A percentile compares a stretch with the other conserved stretches of the same genome.
These are phyloP conservation scores for Vitis hybrid DNA, from an alignment of 177 flowering plant genomes.

Conservation along the genomic window DNA sequence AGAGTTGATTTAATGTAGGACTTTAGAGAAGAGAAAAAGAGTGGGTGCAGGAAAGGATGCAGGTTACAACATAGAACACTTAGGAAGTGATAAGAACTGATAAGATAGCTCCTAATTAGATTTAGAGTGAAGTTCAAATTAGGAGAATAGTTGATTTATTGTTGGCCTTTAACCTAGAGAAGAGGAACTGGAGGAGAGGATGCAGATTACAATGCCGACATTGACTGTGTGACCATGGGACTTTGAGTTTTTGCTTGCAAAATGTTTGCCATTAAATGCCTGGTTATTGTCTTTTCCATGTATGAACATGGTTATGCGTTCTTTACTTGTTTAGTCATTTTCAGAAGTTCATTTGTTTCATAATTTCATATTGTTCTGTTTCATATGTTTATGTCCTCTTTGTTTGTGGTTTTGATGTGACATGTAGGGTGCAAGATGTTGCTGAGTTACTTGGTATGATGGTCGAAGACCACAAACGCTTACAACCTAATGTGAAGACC, in stretches of 20 bases:
- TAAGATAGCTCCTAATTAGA: no score
- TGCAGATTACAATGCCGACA: no score
- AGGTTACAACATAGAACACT: no score
- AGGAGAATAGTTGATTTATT: not conserved
- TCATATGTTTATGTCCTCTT: not conserved
- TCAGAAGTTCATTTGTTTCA: not conserved
- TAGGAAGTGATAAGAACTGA: no score
- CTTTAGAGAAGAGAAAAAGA: no score
- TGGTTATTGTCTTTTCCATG: not conserved
- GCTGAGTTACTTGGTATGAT: slow-evolving; percentile 98
- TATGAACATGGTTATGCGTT: no score
- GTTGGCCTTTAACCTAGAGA: not conserved
- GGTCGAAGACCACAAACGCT: slow-evolving; percentile 90
- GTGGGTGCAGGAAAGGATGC: no score
- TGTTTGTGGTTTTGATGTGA: slow-evolving; percentile 8
- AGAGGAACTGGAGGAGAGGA: no score
- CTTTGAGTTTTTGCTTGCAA: no score
- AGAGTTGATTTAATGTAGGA: no score
- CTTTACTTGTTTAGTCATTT: not conserved
- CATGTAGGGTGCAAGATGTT: slow-evolving; percentile 91
- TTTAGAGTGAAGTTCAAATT: no score
- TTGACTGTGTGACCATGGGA: no score
- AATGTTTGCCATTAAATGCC: not conserved
- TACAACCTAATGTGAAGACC: slow-evolving; percentile 92
- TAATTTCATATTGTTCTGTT: not conserved